Conservation (phyloP, 2,329 filamentous ascomycete species). For the Diaporthe ilicicola region DNA sequence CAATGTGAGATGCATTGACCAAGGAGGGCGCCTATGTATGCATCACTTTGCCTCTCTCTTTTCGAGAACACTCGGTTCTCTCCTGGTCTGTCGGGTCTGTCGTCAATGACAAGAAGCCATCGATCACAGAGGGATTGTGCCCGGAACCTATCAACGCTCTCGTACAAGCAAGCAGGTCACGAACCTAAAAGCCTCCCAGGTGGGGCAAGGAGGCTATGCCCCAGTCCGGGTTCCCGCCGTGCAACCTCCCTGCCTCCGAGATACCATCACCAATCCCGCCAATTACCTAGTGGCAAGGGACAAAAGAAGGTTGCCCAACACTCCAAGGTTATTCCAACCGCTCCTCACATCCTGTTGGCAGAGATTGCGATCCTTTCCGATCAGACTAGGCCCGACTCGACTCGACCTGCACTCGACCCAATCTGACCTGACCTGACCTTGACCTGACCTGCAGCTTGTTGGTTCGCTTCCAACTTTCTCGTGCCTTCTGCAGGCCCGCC, state of each 20-base stretch:
- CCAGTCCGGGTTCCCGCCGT: conserved; percentile 22
- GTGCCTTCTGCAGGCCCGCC: background rate
- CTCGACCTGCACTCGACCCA: too few species aligned
- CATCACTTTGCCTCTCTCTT: background rate
- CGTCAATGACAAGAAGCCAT: conserved; percentile 7
- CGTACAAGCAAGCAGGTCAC: background rate
- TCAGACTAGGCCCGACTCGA: conserved; percentile 2
- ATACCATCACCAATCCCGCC: conserved; percentile 17
- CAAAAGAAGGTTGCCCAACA: conserved; percentile 18
- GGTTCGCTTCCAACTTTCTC: conserved; percentile 20
- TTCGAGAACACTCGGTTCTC: background rate
- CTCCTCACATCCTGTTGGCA: conserved; percentile 11
- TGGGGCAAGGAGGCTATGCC: conserved; percentile 14
- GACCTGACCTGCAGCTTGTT: background rate
- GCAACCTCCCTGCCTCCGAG: conserved; percentile 9
- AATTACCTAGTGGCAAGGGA: conserved; percentile 7
- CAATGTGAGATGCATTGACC: background rate
- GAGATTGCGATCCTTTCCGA: conserved; percentile 14
- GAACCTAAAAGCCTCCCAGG: background rate
- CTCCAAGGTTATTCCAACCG: conserved; percentile 20
- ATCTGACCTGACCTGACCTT: background rate
- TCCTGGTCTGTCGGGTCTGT: conserved; percentile 3
- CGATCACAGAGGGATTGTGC: conserved; percentile 2
- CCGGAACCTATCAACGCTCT: conserved; percentile 1
- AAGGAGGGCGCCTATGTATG: background rate